Evolutionary conservation across 2,329 filamentous ascomycete species (phyloP).

Genomic region (Balansia obtecta): DNA sequence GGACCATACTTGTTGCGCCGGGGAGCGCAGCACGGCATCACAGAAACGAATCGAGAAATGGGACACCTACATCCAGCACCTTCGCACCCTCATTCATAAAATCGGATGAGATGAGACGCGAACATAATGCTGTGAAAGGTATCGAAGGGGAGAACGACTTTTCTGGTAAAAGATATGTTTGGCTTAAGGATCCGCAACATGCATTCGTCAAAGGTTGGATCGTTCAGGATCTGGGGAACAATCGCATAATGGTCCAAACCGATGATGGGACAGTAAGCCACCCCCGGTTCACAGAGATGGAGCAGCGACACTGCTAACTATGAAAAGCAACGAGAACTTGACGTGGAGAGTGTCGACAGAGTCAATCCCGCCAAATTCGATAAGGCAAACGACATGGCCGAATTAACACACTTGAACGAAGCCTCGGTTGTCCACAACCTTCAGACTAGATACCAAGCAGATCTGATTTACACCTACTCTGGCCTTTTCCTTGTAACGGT

Average conservation of each 20-base stretch:
- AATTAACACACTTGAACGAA: conserved; percentile 95
- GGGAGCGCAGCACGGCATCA: conserved; percentile 25
- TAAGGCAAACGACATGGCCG: conserved; percentile 98
- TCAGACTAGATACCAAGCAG: conserved; percentile 85
- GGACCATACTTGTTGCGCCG: conserved; percentile 27
- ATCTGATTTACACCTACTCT: conserved; percentile 97
- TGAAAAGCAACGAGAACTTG: conserved; percentile 68
- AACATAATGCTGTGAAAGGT: conserved; percentile 46
- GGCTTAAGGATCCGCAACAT: conserved; percentile 75
- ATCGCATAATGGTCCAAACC: conserved; percentile 72
- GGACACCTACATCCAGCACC: conserved; percentile 57
- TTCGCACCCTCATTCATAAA: conserved; percentile 97
- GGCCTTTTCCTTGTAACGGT: conserved; percentile 93
- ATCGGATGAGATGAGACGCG: conserved; percentile 58
- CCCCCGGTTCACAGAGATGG: background rate
- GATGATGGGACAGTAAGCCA: conserved; percentile 73
- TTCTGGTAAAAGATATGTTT: conserved; percentile 95
- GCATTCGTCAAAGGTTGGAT: conserved; percentile 93
- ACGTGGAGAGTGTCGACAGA: conserved; percentile 84
- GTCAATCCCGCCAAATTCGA: conserved; percentile 99
- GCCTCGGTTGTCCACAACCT: conserved; percentile 96
- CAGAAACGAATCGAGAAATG: conserved; percentile 50
- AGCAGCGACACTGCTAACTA: conserved; percentile 10
- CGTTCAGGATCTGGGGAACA: conserved; percentile 62
- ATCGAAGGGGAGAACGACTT: conserved; percentile 98